Conservation (phyloP, 495 filamentous ascomycete species). For the Aspergillus baeticus region DNA sequence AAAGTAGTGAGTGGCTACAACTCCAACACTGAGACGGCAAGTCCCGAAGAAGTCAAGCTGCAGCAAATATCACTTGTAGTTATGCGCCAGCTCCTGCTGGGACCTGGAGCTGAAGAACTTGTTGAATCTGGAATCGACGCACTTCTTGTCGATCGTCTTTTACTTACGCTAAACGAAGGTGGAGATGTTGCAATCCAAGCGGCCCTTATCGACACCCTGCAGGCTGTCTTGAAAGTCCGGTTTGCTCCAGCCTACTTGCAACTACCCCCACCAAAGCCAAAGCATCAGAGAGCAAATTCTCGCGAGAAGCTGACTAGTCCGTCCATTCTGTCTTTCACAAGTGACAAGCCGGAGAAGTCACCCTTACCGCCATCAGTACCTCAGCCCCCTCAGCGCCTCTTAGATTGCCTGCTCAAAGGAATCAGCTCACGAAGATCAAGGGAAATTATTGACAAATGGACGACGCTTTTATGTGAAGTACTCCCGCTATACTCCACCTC, state of each 20-base stretch:
- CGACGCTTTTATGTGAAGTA: constrained; percentile 79
- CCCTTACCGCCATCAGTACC: constrained; percentile 31
- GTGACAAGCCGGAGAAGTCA: constrained; percentile 44
- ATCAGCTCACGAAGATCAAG: constrained; percentile 74
- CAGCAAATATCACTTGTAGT: constrained; percentile 69
- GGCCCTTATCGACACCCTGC: constrained; percentile 71
- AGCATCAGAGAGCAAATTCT: constrained; percentile 42
- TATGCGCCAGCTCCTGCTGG: constrained; percentile 72
- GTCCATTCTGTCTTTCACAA: constrained; percentile 48
- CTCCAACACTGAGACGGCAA: constrained; percentile 6
- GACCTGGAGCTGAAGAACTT: constrained; percentile 64
- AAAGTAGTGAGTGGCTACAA: constrained; percentile 30
- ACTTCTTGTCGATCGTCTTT: constrained; percentile 67
- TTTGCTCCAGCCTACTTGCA: constrained; percentile 47
- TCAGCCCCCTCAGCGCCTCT: constrained; percentile 67
- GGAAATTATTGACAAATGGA: constrained; percentile 84
- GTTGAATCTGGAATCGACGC: constrained; percentile 70
- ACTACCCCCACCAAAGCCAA: constrained; percentile 33
- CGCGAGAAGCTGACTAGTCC: constrained; percentile 47
- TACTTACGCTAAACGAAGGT: constrained; percentile 56
- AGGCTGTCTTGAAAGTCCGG: constrained; percentile 65
- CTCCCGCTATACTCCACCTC: constrained; percentile 77
- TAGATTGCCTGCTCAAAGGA: constrained; percentile 80
- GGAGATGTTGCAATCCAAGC: constrained; percentile 57
- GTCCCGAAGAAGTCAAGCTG: constrained; percentile 42